Base-by-base conservation (phyloP, 345 rosid genomes). In the Eutrema heterophyllum region DNA sequence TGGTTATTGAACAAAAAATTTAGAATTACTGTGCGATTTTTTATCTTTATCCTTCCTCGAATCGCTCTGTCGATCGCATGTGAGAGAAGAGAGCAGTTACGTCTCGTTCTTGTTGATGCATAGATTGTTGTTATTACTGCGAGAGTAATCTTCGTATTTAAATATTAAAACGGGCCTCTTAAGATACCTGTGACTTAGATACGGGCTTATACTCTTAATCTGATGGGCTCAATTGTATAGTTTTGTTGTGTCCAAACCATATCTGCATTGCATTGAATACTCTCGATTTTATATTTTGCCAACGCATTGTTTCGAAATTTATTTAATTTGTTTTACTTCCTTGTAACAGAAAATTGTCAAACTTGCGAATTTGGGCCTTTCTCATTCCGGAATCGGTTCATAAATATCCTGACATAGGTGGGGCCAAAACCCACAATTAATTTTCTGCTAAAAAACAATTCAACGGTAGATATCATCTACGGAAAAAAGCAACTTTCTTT, bases 321-420 rank as follows among this genome's bases (percentile, higher is more conserved):
- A n/a, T n/a, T n/a, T n/a, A n/a, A n/a, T n/a, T n/a, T n/a, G 11
- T 27, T 52, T 11, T 26, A 5, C 27, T 51, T 4, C 0, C 24
- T 24, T 48, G 54, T 9, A 4, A 18, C 10, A 5, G 7, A 16
- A 67, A 54, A 32, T 15, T 33, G 53, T 68, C 8, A 40, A 58
- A 36, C 29, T 50, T 40, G 15, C 4, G 1, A 26, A 16, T 8
- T 14, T 39, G 64, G 56, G 52, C 50, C 7, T 24, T n/a, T 5
- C 39, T 32, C 30, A 26, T 24, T 36, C 26, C 27, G 30, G 30
- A 58, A 15, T 18, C 5, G 24, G 61, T 43, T 26, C 57, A 75
- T 75, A 61, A 61, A 62, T 75, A 53, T 45, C 7, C 58, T 62
- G 79, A 44, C 75, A 58, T 1, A 46, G 38, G 12, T 62, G 74